Conservation (phyloP, 495 filamentous ascomycete species). For the Talaromyces stipitatus region DNA sequence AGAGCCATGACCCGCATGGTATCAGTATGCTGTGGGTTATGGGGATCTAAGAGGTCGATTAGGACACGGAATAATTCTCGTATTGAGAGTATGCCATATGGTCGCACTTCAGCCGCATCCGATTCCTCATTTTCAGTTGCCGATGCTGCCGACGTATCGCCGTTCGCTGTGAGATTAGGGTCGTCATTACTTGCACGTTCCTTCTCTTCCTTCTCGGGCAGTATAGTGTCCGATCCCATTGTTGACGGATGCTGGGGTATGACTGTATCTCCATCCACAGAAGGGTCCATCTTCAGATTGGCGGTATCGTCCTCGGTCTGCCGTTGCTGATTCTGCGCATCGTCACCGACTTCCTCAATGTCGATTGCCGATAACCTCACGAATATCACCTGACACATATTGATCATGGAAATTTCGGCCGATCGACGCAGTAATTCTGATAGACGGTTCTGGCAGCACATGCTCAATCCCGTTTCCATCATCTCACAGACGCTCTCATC, state of each 20-base stretch:
- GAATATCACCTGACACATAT: constrained; percentile 98
- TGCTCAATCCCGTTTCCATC: constrained; percentile 97
- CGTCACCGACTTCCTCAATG: constrained; percentile 53
- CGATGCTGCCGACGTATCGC: constrained; percentile 25
- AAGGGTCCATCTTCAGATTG: constrained; percentile 78
- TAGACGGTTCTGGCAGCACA: constrained; percentile 89
- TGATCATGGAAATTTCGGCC: constrained; percentile 94
- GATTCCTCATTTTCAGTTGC: constrained; percentile 34
- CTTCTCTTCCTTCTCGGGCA: constrained; percentile 28
- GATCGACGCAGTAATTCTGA: constrained; percentile 86
- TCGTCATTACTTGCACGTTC: constrained; percentile 28
- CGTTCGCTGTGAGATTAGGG: constrained; percentile 30
- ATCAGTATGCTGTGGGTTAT: constrained; percentile 86
- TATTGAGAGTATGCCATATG: constrained; percentile 90
- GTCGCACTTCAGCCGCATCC: constrained; percentile 54
- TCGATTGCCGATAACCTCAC: constrained; percentile 82
- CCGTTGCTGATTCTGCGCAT: constrained; percentile 40
- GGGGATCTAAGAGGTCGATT: constrained; percentile 89
- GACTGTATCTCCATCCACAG: constrained; percentile 63
- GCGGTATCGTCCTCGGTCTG: constrained; percentile 42
- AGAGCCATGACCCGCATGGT: constrained; percentile 96
- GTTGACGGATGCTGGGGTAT: constrained; percentile 39
- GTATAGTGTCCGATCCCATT: constrained; percentile 34
- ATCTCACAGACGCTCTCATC: constrained; percentile 98
- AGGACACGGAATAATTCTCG: constrained; percentile 88